A percentile compares a stretch with the other conserved stretches of the same genome.
These are phyloP conservation scores for Asterionellopsis glacialis DNA, from an alignment of 108 stramenopile genomes.

Conservation along the genomic window DNA sequence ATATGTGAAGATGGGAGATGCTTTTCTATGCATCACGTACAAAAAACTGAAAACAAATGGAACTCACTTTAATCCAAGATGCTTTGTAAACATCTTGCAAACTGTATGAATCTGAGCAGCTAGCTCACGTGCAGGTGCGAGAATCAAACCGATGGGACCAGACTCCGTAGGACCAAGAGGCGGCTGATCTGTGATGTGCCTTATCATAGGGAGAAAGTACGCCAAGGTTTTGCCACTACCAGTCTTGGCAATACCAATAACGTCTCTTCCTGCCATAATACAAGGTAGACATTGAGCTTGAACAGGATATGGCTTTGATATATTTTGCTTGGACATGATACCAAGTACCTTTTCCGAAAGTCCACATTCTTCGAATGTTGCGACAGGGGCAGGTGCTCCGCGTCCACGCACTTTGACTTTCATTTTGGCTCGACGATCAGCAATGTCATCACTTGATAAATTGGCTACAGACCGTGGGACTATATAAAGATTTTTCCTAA, in stretches of 20 bases:
- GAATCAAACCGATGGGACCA: slow-evolving; percentile 93
- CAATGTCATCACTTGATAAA: slow-evolving; percentile 64
- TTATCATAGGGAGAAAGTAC: slow-evolving; percentile 91
- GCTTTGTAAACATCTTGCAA: slow-evolving; percentile 70
- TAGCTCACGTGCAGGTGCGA: slow-evolving; percentile 97
- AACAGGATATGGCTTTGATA: slow-evolving; percentile 89
- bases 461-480: slow-evolving; percentile 79
- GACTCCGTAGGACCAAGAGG: slow-evolving; percentile 83
- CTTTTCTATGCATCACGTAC: too few species aligned
- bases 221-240: slow-evolving; percentile 97
- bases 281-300: slow-evolving; percentile 97
- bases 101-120: slow-evolving; percentile 95
- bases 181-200: slow-evolving; percentile 94
- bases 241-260: slow-evolving; percentile 99
- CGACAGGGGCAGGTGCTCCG: slow-evolving; percentile 91
- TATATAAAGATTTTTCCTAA: slow-evolving; percentile 94
- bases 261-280: slow-evolving; percentile 97
- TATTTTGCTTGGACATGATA: slow-evolving; percentile 60
- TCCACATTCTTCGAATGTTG: slow-evolving; percentile 89
- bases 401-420: slow-evolving; percentile 87
- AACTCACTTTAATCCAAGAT: slow-evolving; percentile 78
- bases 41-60: slow-evolving; percentile 1
- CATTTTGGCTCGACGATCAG: slow-evolving; percentile 62
- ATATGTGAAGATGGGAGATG: too few species aligned
- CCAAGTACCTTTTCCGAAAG: slow-evolving; percentile 80